A percentile compares a stretch with the other conserved stretches of the same genome.
Evolutionary conservation across 768 basidiomycete genomes (phyloP).

Genomic region (Pulveroboletus ravenelii): DNA sequence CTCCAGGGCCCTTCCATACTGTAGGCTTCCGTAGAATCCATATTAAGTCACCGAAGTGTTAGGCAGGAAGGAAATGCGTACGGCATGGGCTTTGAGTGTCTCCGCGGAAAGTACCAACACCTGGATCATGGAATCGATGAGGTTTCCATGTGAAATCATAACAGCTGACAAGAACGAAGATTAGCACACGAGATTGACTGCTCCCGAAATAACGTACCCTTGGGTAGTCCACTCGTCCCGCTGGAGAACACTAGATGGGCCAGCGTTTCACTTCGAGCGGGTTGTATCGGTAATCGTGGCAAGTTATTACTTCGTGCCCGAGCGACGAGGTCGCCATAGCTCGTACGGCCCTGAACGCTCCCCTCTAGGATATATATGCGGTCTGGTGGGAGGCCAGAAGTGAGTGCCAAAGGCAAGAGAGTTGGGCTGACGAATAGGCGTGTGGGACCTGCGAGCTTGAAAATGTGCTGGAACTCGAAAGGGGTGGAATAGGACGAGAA

Average conservation of each 20-base stretch:
- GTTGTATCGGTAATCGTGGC: conserved; percentile 39
- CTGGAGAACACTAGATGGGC: conserved; percentile 75
- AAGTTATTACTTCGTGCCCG: conserved; percentile 34
- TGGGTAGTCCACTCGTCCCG: conserved; percentile 72
- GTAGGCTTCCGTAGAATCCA: conserved; percentile 31
- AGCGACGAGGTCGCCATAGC: conserved; percentile 43
- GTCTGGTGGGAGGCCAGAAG: conserved; percentile 35
- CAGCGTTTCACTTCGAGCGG: conserved; percentile 48
- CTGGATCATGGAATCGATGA: conserved; percentile 44
- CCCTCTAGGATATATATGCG: conserved; percentile 50
- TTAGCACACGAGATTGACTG: conserved; percentile 1
- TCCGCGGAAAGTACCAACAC: conserved; percentile 28
- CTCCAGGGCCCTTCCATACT: conserved; percentile 38
- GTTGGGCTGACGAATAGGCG: conserved; percentile 49
- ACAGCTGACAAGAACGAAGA: conserved; percentile 40
- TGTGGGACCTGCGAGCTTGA: conserved; percentile 46
- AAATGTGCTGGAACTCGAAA: conserved; percentile 49
- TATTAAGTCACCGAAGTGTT: neutral
- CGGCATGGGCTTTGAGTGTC: conserved; percentile 34
- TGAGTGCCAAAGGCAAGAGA: conserved; percentile 39
- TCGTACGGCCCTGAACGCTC: conserved; percentile 34
- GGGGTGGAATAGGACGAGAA: conserved; percentile 53
- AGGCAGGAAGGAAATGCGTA: conserved; percentile 21
- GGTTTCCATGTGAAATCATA: conserved; percentile 70
- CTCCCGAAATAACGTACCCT: conserved; percentile 41